These are phyloP conservation scores for Chlorella sp. DNA, from an alignment of 139 green algal species.

Conservation along the genomic window DNA sequence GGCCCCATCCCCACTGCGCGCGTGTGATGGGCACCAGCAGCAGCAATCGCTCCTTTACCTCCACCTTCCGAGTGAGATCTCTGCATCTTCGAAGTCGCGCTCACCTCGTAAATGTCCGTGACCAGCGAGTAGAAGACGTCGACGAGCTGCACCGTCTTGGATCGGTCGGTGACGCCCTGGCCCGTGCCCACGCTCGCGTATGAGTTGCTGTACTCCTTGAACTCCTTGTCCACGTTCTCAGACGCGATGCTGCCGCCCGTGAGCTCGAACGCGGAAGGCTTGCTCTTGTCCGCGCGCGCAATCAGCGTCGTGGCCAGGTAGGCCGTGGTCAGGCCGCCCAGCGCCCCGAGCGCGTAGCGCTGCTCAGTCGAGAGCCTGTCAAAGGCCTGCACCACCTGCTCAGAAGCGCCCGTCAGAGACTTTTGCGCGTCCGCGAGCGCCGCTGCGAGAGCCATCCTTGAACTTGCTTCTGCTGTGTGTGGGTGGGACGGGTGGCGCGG, in stretches of 20 bases:
- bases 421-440: too few relatives aligned
- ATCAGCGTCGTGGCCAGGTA: background rate
- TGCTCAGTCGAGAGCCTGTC: background rate
- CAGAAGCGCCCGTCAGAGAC: too few relatives aligned
- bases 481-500: too few relatives aligned
- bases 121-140: slow-evolving; percentile 73
- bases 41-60: background rate
- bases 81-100: background rate
- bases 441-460: too few relatives aligned
- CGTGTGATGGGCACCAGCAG: background rate
- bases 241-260: slow-evolving; percentile 56
- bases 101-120: slow-evolving; percentile 98
- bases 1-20: slow-evolving; percentile 87
- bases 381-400: too few relatives aligned
- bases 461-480: too few relatives aligned
- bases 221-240: slow-evolving; percentile 55
- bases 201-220: slow-evolving; percentile 45
- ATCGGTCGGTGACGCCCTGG: slow-evolving; percentile 27
- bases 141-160: slow-evolving; percentile 52
- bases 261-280: slow-evolving; percentile 59
- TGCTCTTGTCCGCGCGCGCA: slow-evolving; percentile 23
- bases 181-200: slow-evolving; percentile 40
- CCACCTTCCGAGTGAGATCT: background rate
- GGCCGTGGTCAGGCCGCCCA: background rate
- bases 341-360: background rate